Conservation (phyloP, 2,329 filamentous ascomycete genomes). For the Coleophoma crateriformis region DNA sequence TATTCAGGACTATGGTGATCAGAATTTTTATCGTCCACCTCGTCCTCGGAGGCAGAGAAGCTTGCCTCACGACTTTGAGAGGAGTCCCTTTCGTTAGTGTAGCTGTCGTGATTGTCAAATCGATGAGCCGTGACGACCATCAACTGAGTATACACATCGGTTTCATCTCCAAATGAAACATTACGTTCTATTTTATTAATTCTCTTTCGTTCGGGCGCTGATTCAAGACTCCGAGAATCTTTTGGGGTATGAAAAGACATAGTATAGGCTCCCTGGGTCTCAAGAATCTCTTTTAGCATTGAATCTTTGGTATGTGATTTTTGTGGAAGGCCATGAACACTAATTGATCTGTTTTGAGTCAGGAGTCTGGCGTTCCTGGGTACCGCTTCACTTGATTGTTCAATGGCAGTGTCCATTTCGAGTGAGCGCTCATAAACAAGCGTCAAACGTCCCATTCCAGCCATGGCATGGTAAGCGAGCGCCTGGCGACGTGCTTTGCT, state of each 20-base stretch:
- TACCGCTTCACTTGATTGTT: too few species aligned
- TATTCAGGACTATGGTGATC: neutral
- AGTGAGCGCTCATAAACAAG: neutral
- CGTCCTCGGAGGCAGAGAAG: neutral
- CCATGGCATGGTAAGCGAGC: neutral
- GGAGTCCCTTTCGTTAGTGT: neutral
- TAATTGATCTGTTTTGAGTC: neutral
- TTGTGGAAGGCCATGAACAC: neutral
- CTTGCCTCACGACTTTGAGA: neutral
- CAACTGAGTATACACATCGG: neutral
- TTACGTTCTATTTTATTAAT: neutral
- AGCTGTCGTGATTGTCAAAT: neutral
- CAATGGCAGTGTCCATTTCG: too few species aligned
- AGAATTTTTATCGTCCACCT: neutral
- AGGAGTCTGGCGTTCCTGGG: neutral
- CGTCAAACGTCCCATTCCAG: conserved; percentile 1
- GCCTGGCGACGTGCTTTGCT: neutral
- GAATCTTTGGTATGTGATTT: neutral
- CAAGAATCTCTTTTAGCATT: neutral
- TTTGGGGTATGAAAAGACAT: neutral
- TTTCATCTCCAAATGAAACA: neutral
- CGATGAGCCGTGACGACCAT: neutral
- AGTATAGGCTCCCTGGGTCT: neutral
- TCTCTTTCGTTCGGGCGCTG: neutral
- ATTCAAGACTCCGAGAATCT: neutral